Base-by-base conservation (phyloP, 108 stramenopile species). In the Cafeteria roenbergensis region DNA sequence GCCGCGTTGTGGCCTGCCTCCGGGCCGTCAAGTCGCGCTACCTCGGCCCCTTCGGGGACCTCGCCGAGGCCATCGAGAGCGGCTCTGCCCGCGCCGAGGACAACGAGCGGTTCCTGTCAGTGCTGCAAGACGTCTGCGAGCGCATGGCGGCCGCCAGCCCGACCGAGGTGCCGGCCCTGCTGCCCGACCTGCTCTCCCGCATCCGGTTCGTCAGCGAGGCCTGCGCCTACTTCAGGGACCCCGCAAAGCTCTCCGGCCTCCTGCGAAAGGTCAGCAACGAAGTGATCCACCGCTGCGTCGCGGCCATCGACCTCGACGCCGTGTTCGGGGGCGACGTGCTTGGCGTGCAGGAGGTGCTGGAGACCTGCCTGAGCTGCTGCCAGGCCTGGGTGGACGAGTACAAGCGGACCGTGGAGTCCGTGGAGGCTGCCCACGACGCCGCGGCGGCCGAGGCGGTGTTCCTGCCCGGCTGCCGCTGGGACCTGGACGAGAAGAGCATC, bases 191-290 rank as follows among this genome's bases (percentile, higher is more conserved):
- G 6, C 68, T 85, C 31, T 70, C 62, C 31, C 71, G 67, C 37
- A 78, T 85, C 8, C 80, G 84, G 28, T 68, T 83, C 74, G 82
- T 85, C 36, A 75, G 76, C 73, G 63, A 70, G 29, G 57, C 77
- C 8, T 83, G 78, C 57, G 65, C 74, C 29, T 81, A 74, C 62
- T 85, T 83, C 68, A 80, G 81, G 68, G 76, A 76, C 34, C 73
- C 77, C 34, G 79, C 75, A 32, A 54, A 77, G 28, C 63, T 85
- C 9, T 75, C 75, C 4, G 64, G 80, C 20, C 68, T 85, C n/a
- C 70, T 85, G 1, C 65, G 82, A 0, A 83, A 83, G 57, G 80
- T 85, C 22, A 75, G 73, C 30, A 80, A 85, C 36, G 77, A 81
- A 56, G 79, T 82, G 24, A 78, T 81, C 38, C 37, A 31, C 28